Conservation (phyloP, 495 filamentous ascomycete genomes). For the Tetracladium setigerum region DNA sequence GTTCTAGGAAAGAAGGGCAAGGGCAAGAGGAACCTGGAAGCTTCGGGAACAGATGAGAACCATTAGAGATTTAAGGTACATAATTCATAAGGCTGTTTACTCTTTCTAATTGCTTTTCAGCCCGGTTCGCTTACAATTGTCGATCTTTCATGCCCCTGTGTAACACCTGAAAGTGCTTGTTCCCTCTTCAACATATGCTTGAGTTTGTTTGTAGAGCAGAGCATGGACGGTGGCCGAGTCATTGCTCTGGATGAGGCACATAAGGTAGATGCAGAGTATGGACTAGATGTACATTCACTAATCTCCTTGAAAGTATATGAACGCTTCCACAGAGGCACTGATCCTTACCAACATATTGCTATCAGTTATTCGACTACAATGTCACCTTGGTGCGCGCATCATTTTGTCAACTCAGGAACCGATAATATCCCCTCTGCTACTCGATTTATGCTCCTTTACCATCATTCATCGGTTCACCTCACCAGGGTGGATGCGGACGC, state of each 20-base stretch:
- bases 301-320: constrained; percentile 36
- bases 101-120: constrained; percentile 19
- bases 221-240: constrained; percentile 32
- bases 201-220: constrained; percentile 49
- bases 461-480: constrained; percentile 70
- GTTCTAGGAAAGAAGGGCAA: background rate
- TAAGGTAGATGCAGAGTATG: constrained; percentile 24
- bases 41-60: no score
- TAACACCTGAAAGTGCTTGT: constrained; percentile 57
- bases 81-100: no score
- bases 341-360: constrained; percentile 57
- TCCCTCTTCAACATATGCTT: constrained; percentile 62
- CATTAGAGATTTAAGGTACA: no score
- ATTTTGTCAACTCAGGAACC: constrained; percentile 77
- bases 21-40: no score
- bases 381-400: constrained; percentile 58
- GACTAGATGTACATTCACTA: no score
- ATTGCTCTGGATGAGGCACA: constrained; percentile 34
- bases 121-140: constrained; percentile 60
- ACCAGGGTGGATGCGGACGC: constrained; percentile 54
- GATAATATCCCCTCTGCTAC: constrained; percentile 57
- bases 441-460: constrained; percentile 65
- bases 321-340: constrained; percentile 31
- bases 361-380: constrained; percentile 58
- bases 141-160: constrained; percentile 67